A percentile compares a stretch with the other conserved stretches of the same genome.
Conservation (phyloP, 2,329 filamentous ascomycete species). For the Colletotrichum trifolii region DNA sequence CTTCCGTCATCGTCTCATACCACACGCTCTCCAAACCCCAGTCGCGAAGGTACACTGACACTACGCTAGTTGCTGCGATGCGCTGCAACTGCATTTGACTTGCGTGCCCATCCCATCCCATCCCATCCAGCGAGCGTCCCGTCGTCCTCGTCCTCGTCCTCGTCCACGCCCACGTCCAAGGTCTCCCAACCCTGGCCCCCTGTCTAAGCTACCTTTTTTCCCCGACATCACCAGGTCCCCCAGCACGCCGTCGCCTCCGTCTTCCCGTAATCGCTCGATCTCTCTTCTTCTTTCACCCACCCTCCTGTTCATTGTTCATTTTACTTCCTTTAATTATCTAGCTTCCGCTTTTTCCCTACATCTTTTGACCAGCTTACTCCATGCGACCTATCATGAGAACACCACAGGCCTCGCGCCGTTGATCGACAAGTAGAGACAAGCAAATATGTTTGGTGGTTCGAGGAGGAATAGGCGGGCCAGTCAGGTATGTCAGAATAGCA, state of each 20-base stretch:
- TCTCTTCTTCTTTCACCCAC: not conserved
- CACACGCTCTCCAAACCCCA: not conserved
- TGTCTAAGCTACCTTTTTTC: slow-evolving; percentile 6
- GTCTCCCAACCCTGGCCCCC: not conserved
- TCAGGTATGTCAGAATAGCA: slow-evolving; percentile 50
- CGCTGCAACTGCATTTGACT: too few species aligned
- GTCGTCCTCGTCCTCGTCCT: too few species aligned
- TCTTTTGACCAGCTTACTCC: not conserved
- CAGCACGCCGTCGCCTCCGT: not conserved
- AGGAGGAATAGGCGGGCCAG: slow-evolving; percentile 60
- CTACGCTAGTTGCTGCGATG: too few species aligned
- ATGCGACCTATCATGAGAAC: slow-evolving; percentile 40
- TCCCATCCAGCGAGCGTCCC: slow-evolving; percentile 5
- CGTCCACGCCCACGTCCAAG: too few species aligned
- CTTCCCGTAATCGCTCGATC: slow-evolving; percentile 10
- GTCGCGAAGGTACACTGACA: too few species aligned
- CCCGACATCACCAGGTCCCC: slow-evolving; percentile 28
- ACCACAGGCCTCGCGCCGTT: slow-evolving; percentile 39
- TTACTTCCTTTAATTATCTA: slow-evolving; percentile 9
- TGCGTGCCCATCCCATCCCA: slow-evolving; percentile 25
- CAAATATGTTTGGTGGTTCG: slow-evolving; percentile 63
- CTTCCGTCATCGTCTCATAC: slow-evolving; percentile 37
- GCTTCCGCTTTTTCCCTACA: not conserved
- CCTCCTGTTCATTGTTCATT: not conserved
- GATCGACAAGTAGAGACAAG: slow-evolving; percentile 30